Conservation (phyloP, 176 grass and related monocot species). For the Carex myosuroides region DNA sequence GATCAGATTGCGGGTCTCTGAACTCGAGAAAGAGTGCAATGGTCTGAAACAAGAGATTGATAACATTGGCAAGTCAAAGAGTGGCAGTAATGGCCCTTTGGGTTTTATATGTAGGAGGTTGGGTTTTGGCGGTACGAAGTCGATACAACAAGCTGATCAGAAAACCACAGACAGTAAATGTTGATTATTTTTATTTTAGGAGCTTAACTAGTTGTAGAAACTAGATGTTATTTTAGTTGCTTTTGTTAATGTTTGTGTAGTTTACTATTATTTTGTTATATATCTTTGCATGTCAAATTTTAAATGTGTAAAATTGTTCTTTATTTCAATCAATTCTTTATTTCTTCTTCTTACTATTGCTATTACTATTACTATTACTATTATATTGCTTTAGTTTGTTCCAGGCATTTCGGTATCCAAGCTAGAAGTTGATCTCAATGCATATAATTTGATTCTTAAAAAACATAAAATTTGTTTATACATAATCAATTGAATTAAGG, state of each 20-base stretch:
- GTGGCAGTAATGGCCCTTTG: slow-evolving; percentile 6
- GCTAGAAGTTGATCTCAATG: too few species aligned
- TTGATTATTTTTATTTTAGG: neutral
- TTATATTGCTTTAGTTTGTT: neutral
- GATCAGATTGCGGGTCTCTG: slow-evolving; percentile 36
- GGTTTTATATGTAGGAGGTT: slow-evolving; percentile 40
- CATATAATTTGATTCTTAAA: too few species aligned
- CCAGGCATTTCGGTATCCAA: neutral
- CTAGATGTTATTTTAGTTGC: neutral
- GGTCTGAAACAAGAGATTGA: slow-evolving; percentile 50
- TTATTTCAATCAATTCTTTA: neutral
- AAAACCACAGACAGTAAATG: neutral
- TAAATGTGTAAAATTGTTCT: neutral
- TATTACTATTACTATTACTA: neutral
- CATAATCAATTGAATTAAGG: too few species aligned
- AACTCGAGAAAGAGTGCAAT: slow-evolving; percentile 60
- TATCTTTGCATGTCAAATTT: neutral
- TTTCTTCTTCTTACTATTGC: neutral
- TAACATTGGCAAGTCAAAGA: slow-evolving; percentile 39
- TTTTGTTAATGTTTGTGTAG: neutral
- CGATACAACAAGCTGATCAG: neutral
- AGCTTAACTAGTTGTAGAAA: neutral
- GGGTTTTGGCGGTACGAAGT: slow-evolving; percentile 29
- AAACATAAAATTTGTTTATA: too few species aligned
- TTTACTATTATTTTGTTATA: neutral